phyloP scores from a whole-genome alignment of 164 flowering plant genomes.

The Vitis cinerea region DNA sequence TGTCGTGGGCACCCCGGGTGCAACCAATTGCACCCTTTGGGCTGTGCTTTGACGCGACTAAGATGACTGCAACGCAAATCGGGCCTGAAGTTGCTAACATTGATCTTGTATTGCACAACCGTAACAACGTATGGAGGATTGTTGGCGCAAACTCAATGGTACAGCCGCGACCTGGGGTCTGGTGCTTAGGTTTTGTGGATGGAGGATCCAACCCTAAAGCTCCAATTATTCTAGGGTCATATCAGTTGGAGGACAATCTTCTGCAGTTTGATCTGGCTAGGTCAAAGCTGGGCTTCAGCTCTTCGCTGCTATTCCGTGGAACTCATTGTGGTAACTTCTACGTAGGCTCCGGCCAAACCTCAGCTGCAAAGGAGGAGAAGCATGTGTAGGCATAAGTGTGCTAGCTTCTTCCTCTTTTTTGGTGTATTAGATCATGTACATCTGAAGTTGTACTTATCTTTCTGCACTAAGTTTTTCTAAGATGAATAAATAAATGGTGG shows the following conservation, averaged over 20 bases:
- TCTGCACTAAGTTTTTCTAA: too few relatives aligned
- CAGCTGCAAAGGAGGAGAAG: too few relatives aligned
- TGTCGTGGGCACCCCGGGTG: constrained; percentile 14
- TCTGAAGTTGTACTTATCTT: too few relatives aligned
- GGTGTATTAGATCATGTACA: too few relatives aligned
- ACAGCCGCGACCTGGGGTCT: constrained; percentile 17
- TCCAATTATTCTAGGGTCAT: constrained; percentile 29
- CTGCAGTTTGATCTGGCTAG: constrained; percentile 41
- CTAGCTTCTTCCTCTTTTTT: too few relatives aligned
- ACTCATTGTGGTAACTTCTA: constrained; percentile 42
- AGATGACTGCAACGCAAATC: constrained; percentile 1
- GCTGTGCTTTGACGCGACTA: constrained; percentile 32
- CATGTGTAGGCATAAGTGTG: too few relatives aligned
- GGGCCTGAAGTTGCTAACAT: constrained; percentile 30
- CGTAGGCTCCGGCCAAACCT: constrained; percentile 1
- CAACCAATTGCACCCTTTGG: constrained; percentile 40
- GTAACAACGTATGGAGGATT: constrained; percentile 36
- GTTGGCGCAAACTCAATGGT: constrained; percentile 46
- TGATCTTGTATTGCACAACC: constrained; percentile 33
- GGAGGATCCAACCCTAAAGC: constrained; percentile 24
- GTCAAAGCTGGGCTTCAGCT: constrained; percentile 46
- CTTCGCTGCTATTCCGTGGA: constrained; percentile 27
- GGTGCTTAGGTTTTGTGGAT: constrained; percentile 48
- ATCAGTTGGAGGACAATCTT: constrained; percentile 41
- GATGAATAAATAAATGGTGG: too few relatives aligned